Conservation (phyloP, 2,329 filamentous ascomycete genomes). For the Trichoderma polysporum region DNA sequence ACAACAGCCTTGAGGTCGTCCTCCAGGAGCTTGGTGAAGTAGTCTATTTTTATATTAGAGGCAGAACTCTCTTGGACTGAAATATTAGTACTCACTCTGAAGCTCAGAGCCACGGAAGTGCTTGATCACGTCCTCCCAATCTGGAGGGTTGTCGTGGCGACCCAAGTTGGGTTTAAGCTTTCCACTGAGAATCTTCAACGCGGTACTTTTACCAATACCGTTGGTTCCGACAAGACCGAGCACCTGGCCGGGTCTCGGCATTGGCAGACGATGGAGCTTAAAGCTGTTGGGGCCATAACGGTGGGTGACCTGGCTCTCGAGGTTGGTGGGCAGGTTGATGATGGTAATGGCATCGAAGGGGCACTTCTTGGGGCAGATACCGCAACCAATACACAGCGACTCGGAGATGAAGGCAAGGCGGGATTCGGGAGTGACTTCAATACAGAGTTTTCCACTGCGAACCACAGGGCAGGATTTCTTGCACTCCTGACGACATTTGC, state of each 20-base stretch:
- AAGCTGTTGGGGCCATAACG: conserved; percentile 99
- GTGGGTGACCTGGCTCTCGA: conserved; percentile 97
- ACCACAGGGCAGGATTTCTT: conserved; percentile 99
- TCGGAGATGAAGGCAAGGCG: conserved; percentile 99
- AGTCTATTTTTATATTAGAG: conserved; percentile 55
- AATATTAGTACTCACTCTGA: conserved; percentile 70
- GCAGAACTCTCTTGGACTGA: background rate
- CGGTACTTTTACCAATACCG: conserved; percentile 99
- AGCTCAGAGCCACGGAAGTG: conserved; percentile 97
- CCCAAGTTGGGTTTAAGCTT: conserved; percentile 98
- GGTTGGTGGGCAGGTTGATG: conserved; percentile 99
- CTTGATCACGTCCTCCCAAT: conserved; percentile 99
- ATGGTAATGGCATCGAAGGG: conserved; percentile 98
- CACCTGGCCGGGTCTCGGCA: conserved; percentile 92
- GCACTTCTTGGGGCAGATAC: conserved; percentile 99
- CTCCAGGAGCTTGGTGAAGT: conserved; percentile 97
- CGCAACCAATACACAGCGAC: conserved; percentile 92
- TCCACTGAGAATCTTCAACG: conserved; percentile 95
- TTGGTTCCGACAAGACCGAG: conserved; percentile 97
- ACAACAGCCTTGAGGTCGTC: conserved; percentile 97
- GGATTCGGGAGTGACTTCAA: conserved; percentile 84
- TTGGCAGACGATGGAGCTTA: conserved; percentile 96
- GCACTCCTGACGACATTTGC: conserved; percentile 97
- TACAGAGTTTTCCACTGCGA: conserved; percentile 94
- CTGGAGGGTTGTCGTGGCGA: conserved; percentile 90